Evolutionary conservation across 768 basidiomycete species (phyloP).

Genomic region (Rhodosporidiobolus odoratus): DNA sequence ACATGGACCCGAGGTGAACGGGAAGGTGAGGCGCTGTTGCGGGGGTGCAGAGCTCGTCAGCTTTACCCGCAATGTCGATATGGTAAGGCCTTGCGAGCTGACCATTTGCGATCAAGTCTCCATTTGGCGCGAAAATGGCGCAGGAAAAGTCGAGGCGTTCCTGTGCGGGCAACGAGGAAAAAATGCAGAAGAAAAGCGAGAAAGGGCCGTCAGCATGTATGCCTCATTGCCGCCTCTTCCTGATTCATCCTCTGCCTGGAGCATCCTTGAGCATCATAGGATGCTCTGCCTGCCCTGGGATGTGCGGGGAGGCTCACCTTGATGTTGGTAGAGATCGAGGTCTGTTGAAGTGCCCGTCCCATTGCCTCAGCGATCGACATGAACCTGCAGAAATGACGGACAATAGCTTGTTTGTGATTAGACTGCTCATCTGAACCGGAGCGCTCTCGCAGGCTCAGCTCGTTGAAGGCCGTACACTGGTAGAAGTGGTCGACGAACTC

Average conservation of each 20-base stretch:
- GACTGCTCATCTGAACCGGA: too few relatives aligned
- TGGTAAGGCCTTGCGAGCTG: neutral
- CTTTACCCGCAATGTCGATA: constrained; percentile 23
- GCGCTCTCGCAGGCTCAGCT: too few relatives aligned
- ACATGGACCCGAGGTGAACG: constrained; percentile 42
- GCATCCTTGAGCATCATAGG: neutral
- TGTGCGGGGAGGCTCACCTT: constrained; percentile 57
- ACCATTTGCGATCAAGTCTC: constrained; percentile 83
- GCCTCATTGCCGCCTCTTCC: too few relatives aligned
- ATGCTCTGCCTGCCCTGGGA: too few relatives aligned
- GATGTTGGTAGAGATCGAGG: constrained; percentile 62
- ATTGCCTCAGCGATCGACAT: constrained; percentile 64
- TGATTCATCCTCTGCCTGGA: too few relatives aligned
- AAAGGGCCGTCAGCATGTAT: neutral
- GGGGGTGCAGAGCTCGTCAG: neutral
- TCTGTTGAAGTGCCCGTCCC: constrained; percentile 22
- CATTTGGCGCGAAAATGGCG: constrained; percentile 86
- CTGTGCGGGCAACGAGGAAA: neutral
- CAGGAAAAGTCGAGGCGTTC: constrained; percentile 88
- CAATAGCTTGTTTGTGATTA: too few relatives aligned
- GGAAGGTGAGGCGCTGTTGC: constrained; percentile 39
- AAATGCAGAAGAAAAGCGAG: neutral
- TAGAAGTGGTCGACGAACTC: neutral
- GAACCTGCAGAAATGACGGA: constrained; percentile 54
- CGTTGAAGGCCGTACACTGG: too few relatives aligned